Base-by-base conservation (phyloP, 176 grass and related monocot species). In the Otatea glauca region DNA sequence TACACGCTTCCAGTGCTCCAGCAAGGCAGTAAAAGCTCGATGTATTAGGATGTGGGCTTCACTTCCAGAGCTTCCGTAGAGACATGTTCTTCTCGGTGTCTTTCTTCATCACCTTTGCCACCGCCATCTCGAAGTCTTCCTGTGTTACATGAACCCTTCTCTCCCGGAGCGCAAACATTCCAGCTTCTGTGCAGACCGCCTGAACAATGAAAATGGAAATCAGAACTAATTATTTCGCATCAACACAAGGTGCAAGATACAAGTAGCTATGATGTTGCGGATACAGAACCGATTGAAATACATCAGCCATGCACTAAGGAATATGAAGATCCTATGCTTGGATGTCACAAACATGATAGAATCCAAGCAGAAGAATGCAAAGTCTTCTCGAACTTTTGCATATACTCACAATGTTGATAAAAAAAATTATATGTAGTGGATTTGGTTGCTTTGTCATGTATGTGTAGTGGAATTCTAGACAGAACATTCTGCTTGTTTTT, bases 11-110 rank as follows among this genome's bases (percentile, higher is more conserved):
- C 43, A 5, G 48, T 25, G 84, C 41, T 81, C 77, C 69, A 72
- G 35, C 68, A 9, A 74, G 32, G 53, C 70, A 12, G 75, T 11
- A 16, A 68, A 88, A 88, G 83, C n/a, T 72, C 15, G 3, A 55
- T 12, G 48, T 65, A 27, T 62, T 9, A 25, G 16, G 82, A 6
- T 17, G 27, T 68, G 64, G 5, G 50, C 55, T 59, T 83, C 84
- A 97, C 90, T 97, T 97, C 92, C 92, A 94, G 63, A 97, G 72
- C 85, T 97, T 97, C 61, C 94, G 92, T 24, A 97, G 85, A 47
- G 94, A 97, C 94, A 97, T 97, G 81, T 97, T 97, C 88, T 97
- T 97, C 15, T 97, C 94, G 1, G 90, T 97, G 14, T 97, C 94
- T 84, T 97, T 97, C 92, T 97, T 97, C 94, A 97, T 97, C 49